Evolutionary conservation across 164 flowering plant genomes (phyloP), one percentile per base, ranked within the genome.

Genomic region (Aristolochia californica): DNA sequence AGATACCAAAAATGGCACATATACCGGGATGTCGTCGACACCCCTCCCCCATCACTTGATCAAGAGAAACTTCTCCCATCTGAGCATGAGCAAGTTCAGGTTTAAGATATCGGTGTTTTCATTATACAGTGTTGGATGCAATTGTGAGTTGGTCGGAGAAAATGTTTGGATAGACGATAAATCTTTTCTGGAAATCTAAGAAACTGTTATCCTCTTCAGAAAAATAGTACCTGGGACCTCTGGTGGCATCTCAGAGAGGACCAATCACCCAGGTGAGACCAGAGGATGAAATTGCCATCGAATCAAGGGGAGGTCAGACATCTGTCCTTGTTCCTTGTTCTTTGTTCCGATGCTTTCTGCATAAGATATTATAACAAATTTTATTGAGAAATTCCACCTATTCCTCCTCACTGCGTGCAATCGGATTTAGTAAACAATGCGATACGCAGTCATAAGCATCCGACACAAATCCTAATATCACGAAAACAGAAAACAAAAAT

Each of bases 1-100:
- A 83, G 97, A 80, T 90, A 90, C 68, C 27, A 82, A 52, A 90
- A 90, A 62, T 90, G 97, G 97, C 90, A 90, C 68, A 56, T 66
- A 12, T 90, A 90, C 65, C 67, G 93, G 43, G 90, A 87, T 59
- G 18, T 57, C 5, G 64, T 63, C 7, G 40, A n/a, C n/a, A n/a
- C n/a, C n/a, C 65, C 52, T 68, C 63, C 66, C 23, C 20, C 1
- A 0, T 50, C 25, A n/a, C 24, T 22, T 22, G 27, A 50, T 26
- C 14, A 10, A 70, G 34, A 45, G 51, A n/a, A 17, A 45, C 4
- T 48, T 60, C 40, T 34, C 10, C 40, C 40, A 4, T 34, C n/a
- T 18, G 52, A 18, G 54, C 24, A 48, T 55, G 53, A 62, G 2
- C 25, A 18, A 2, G 7, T 22, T 8, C 22, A 5, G 51, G 22